Evolutionary conservation across 768 basidiomycete species (phyloP).

Genomic region (Flagelloscypha sp.): DNA sequence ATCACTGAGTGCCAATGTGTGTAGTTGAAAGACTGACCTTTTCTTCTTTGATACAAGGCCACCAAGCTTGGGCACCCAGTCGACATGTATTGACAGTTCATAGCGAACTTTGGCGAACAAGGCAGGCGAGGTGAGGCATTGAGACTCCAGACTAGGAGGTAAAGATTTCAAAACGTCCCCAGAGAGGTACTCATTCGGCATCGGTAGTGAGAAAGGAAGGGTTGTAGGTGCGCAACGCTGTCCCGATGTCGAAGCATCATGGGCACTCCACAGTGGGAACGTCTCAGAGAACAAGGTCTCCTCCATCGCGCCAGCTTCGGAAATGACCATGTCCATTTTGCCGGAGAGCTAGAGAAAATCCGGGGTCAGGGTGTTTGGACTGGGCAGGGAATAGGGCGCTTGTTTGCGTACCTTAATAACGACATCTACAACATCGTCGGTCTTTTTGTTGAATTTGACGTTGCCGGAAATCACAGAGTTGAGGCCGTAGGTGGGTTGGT

Average conservation of each 20-base stretch:
- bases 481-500: conserved; percentile 38
- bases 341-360: conserved; percentile 29
- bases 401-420: conserved; percentile 32
- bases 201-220: conserved; percentile 11
- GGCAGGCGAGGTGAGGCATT: conserved; percentile 4
- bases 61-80: not conserved
- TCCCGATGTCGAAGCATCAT: conserved; percentile 3
- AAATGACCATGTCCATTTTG: conserved; percentile 29
- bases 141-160: conserved; percentile 7
- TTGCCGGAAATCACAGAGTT: conserved; percentile 31
- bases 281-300: conserved; percentile 23
- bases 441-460: conserved; percentile 32
- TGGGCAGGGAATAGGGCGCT: not conserved
- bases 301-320: conserved; percentile 29
- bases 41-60: conserved; percentile 6
- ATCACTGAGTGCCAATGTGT: not conserved
- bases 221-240: conserved; percentile 18
- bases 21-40: not conserved
- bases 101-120: conserved; percentile 3
- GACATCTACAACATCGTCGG: conserved; percentile 32
- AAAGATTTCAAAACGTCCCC: conserved; percentile 9
- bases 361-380: not conserved
- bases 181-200: conserved; percentile 7
- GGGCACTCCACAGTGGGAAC: conserved; percentile 27
- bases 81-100: conserved; percentile 12